Conservation (phyloP, 2,329 filamentous ascomycete species). For the Fusarium nisikadoi region DNA sequence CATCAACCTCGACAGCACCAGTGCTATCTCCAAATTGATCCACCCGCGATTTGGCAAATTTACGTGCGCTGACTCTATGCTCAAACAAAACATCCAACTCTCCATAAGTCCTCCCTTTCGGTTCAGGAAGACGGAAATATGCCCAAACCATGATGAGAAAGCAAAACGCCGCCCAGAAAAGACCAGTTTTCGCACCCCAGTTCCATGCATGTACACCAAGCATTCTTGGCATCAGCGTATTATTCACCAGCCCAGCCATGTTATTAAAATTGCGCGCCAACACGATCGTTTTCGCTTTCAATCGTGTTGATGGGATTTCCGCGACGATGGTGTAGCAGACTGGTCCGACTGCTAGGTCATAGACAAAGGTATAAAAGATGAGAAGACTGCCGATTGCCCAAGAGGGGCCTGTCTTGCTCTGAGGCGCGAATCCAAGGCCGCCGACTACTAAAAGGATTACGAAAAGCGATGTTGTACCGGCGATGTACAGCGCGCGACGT, state of each 20-base stretch:
- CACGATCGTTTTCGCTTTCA: conserved; percentile 59
- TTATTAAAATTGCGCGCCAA: conserved; percentile 61
- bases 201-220: conserved; percentile 56
- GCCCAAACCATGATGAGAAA: conserved; percentile 60
- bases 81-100: conserved; percentile 68
- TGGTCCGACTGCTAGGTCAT: conserved; percentile 51
- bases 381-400: conserved; percentile 60
- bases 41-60: conserved; percentile 47
- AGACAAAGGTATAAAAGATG: conserved; percentile 56
- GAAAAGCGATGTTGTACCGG: conserved; percentile 60
- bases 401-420: conserved; percentile 52
- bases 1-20: conserved; percentile 33
- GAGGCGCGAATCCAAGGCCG: conserved; percentile 62
- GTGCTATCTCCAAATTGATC: conserved; percentile 33
- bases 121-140: conserved; percentile 64
- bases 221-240: conserved; percentile 58
- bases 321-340: conserved; percentile 87
- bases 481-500: conserved; percentile 56
- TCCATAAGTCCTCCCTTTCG: conserved; percentile 61
- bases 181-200: conserved; percentile 60
- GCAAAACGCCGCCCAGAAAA: conserved; percentile 54
- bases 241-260: conserved; percentile 58
- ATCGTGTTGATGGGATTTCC: conserved; percentile 57
- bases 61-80: conserved; percentile 53
- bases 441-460: conserved; percentile 56